Percentiles rank a stretch among this genome's conserved stretches.
phyloP scores from a whole-genome alignment of 208 protist genomes.

The Leishmania guyanensis region DNA sequence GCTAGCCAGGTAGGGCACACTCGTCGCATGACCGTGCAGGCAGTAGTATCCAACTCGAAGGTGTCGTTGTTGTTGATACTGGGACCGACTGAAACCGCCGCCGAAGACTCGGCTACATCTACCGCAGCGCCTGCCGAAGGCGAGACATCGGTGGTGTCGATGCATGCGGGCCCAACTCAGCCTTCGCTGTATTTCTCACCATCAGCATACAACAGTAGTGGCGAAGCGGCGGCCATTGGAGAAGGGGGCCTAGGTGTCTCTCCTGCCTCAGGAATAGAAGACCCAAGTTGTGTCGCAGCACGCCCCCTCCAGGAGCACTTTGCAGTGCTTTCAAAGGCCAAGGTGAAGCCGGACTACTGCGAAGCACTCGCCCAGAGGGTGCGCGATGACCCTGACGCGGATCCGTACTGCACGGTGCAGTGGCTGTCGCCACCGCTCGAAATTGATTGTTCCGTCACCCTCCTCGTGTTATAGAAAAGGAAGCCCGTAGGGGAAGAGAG shows the following conservation, averaged over 20 bases:
- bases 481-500: background rate
- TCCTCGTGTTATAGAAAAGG: constrained; percentile 18
- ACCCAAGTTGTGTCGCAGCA: background rate
- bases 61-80: constrained; percentile 45
- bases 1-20: constrained; percentile 28
- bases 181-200: background rate
- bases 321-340: constrained; percentile 48
- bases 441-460: constrained; percentile 17
- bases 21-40: constrained; percentile 41
- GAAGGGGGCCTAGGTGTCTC: background rate
- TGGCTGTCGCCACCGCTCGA: constrained; percentile 32
- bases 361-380: constrained; percentile 43
- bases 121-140: background rate
- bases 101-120: background rate
- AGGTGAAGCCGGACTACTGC: constrained; percentile 50
- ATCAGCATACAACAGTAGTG: background rate
- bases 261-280: background rate
- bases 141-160: background rate
- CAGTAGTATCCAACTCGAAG: constrained; percentile 61
- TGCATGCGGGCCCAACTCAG: background rate
- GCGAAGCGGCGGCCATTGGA: background rate
- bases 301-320: constrained; percentile 25
- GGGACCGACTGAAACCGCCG: constrained; percentile 21
- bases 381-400: constrained; percentile 33
- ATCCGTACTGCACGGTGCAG: constrained; percentile 49